Percentiles rank a stretch among this genome's conserved stretches.
These are phyloP conservation scores for Acrodontium crateriforme DNA, from an alignment of 2,329 filamentous ascomycete species.

Conservation along the genomic window DNA sequence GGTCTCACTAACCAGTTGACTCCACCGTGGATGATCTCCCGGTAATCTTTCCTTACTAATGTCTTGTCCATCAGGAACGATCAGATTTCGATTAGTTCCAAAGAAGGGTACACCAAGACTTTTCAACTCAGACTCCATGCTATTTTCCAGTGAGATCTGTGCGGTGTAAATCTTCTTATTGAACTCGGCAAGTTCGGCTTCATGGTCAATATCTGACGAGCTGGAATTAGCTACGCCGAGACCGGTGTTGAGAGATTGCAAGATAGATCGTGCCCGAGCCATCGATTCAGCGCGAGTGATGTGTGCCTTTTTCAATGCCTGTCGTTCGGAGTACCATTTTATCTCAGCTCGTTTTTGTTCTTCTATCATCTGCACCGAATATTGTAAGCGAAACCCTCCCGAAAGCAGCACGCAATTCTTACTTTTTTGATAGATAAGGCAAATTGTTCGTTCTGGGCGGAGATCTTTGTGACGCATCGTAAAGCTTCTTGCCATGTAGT, in stretches of 20 bases:
- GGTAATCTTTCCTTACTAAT: slow-evolving; percentile 5
- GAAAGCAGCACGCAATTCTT: slow-evolving; percentile 3
- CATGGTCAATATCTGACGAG: slow-evolving; percentile 18
- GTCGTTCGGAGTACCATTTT: slow-evolving; percentile 35
- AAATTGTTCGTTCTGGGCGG: slow-evolving; percentile 30
- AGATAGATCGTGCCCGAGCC: slow-evolving; percentile 18
- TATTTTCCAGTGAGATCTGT: slow-evolving; percentile 44
- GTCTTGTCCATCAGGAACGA: slow-evolving; percentile 21
- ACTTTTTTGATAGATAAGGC: slow-evolving; percentile 27
- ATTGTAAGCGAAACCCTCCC: neutral
- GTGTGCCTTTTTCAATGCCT: slow-evolving; percentile 21
- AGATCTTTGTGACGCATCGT: slow-evolving; percentile 34
- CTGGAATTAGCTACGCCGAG: slow-evolving; percentile 4
- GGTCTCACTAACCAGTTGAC: slow-evolving; percentile 17
- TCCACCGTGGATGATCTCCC: slow-evolving; percentile 12
- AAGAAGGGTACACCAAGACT: slow-evolving; percentile 49
- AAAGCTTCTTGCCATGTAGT: slow-evolving; percentile 35
- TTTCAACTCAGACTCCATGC: slow-evolving; percentile 42
- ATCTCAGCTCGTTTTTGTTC: slow-evolving; percentile 49
- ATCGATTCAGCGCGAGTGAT: slow-evolving; percentile 14
- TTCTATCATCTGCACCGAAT: slow-evolving; percentile 38
- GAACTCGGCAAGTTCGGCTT: slow-evolving; percentile 43
- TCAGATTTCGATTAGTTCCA: slow-evolving; percentile 33
- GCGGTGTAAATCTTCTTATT: slow-evolving; percentile 50
- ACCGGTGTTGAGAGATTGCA: slow-evolving; percentile 19